Conservation (phyloP, 352 stramenopile genomes). For the Pythium rishiriense region DNA sequence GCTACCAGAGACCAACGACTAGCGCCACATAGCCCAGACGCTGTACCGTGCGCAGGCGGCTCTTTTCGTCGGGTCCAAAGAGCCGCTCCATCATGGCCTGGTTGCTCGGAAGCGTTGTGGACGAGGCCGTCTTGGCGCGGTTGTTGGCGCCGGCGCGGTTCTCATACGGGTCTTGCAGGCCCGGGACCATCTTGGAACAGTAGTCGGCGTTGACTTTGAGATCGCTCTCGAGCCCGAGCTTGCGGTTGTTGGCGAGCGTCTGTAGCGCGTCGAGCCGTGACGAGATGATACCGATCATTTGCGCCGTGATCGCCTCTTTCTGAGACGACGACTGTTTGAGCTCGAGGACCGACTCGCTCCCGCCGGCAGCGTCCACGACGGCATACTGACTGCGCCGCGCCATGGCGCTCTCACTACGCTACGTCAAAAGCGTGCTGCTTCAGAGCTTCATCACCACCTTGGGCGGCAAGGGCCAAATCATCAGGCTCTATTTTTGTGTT, state of each 20-base stretch:
- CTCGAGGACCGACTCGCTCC: constrained; percentile 9
- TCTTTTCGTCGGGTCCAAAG: constrained; percentile 76
- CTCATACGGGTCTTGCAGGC: constrained; percentile 67
- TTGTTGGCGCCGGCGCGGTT: constrained; percentile 38
- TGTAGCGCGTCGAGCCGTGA: constrained; percentile 63
- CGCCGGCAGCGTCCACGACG: background rate
- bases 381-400: constrained; percentile 4
- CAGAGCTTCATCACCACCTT: too few relatives aligned
- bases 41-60: constrained; percentile 45
- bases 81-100: constrained; percentile 78
- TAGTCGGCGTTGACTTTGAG: constrained; percentile 72
- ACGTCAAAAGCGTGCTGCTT: too few relatives aligned
- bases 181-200: constrained; percentile 66
- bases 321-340: constrained; percentile 61
- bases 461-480: too few relatives aligned
- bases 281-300: constrained; percentile 85
- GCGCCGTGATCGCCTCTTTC: constrained; percentile 72
- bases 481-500: background rate
- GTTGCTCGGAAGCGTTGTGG: constrained; percentile 50
- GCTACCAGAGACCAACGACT: too few relatives aligned
- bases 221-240: constrained; percentile 73
- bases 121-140: constrained; percentile 43
- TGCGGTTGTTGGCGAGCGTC: constrained; percentile 64
- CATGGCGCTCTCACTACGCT: background rate
- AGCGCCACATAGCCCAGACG: background rate